Evolutionary conservation across 108 stramenopile species (phyloP), one percentile per base, ranked within the genome.

Genomic region (Fistulifera pelliculosa): DNA sequence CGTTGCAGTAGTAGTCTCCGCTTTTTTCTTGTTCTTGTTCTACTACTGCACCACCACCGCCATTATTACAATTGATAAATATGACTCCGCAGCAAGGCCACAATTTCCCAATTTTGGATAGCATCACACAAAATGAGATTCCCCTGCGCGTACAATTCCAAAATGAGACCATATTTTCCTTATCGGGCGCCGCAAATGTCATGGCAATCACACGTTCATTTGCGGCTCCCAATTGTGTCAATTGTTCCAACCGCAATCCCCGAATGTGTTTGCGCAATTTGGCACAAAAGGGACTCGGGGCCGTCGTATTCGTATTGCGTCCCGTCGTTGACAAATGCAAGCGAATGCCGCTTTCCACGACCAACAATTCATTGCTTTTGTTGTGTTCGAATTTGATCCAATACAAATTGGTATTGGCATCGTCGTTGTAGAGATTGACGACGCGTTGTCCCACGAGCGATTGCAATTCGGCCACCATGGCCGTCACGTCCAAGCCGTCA

Each of bases 231-330:
- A 99, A 62, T 74, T 99, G 96, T 27, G 73, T 55, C 0, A 94
- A 68, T n/a, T 80, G 76, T 63, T 95, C 94, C 27, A 99, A 65
- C 16, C 95, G 76, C 49, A 95, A 81, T 27, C 80, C 74, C 12
- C 94, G 83, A 2, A 97, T 61, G 61, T 97, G 95, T 65, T 97
- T 97, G n/a, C 98, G 81, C 45, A 99, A 65, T 67, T 96, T 96
- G 77, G 90, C 87, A 63, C 85, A 78, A 65, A 99, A 96, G 39
- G 79, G 83, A 28, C 83, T 80, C 0, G 94, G 96, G 77, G 92
- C 82, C 10, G 65, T 62, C 22, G 67, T 60, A 52, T 48, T 67
- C 10, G 52, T 52, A 23, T 44, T 40, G 8, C 62, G 51, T 61
- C 68, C 74, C 44, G 51, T 63, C 12, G 88, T 93, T 42, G 88